phyloP scores from a whole-genome alignment of 345 rosid species.

The Chamaenerion angustifolium region DNA sequence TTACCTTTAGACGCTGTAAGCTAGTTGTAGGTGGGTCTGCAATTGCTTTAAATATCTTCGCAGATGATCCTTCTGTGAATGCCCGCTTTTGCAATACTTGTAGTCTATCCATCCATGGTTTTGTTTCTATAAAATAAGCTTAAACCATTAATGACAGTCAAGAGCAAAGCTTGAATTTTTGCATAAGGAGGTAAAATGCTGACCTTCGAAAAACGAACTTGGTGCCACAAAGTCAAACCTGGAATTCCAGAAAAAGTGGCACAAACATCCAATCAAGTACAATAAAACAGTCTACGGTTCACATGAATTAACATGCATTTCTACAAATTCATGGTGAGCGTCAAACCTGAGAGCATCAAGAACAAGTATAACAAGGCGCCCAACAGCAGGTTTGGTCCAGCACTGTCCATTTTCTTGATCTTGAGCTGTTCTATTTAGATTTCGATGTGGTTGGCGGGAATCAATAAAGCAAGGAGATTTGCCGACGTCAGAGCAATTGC shows the following conservation, averaged over 20 bases:
- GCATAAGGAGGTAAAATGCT: neutral
- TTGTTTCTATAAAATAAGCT: constrained; percentile 19
- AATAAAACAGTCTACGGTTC: neutral
- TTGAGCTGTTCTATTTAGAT: constrained; percentile 4
- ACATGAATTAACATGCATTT: neutral
- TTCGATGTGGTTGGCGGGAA: constrained; percentile 2
- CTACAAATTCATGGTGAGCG: neutral
- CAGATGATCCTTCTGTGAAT: constrained; percentile 34
- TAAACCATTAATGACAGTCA: neutral
- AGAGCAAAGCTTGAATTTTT: neutral
- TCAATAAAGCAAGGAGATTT: constrained; percentile 44
- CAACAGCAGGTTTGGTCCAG: constrained; percentile 66
- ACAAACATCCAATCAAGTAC: neutral
- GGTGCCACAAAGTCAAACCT: constrained; percentile 86
- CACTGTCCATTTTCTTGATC: constrained; percentile 11
- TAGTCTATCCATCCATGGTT: constrained; percentile 91
- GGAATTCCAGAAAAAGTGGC: constrained; percentile 5
- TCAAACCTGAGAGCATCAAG: constrained; percentile 70
- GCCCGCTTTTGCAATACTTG: constrained; percentile 57
- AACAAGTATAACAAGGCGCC: constrained; percentile 57
- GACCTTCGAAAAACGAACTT: constrained; percentile 51
- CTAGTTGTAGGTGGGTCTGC: constrained; percentile 99
- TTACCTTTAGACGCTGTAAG: constrained; percentile 81
- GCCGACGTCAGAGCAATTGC: constrained; percentile 51
- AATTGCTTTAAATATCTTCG: constrained; percentile 79